phyloP scores from a whole-genome alignment of 768 basidiomycete species.

The Gloeostereum incarnatum region DNA sequence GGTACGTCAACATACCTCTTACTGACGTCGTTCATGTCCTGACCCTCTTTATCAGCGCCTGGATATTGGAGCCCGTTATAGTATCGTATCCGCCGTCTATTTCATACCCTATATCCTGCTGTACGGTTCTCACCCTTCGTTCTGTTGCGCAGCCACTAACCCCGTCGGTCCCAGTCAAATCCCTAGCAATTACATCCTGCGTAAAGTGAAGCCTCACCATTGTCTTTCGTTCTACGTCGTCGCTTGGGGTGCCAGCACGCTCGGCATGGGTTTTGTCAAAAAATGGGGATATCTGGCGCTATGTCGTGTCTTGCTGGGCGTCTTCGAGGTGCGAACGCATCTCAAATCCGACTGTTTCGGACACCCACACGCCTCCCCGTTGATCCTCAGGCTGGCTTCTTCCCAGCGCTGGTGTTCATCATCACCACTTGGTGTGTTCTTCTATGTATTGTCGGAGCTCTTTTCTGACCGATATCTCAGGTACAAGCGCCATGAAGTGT shows the following conservation, averaged over 20 bases:
- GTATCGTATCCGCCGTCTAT: constrained; percentile 32
- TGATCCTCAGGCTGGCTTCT: constrained; percentile 34
- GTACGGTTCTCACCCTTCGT: constrained; percentile 14
- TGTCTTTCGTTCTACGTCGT: constrained; percentile 32
- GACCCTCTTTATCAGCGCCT: constrained; percentile 20
- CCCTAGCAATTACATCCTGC: constrained; percentile 33
- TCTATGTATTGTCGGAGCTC: no score
- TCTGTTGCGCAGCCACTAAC: no score
- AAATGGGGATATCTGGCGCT: constrained; percentile 30
- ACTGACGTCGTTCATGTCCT: constrained; percentile 2
- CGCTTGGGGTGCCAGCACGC: constrained; percentile 36
- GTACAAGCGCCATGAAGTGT: constrained; percentile 46
- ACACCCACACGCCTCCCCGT: no score
- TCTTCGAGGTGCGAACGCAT: constrained; percentile 34
- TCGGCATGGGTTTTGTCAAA: constrained; percentile 37
- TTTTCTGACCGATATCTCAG: no score
- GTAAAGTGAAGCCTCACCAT: constrained; percentile 30
- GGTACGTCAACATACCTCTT: constrained; percentile 15
- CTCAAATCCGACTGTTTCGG: background rate
- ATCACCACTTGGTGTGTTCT: constrained; percentile 38
- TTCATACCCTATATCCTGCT: constrained; percentile 40
- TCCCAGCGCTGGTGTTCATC: constrained; percentile 38
- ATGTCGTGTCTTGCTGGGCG: constrained; percentile 30
- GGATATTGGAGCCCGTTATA: constrained; percentile 29
- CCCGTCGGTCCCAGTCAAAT: constrained; percentile 27